These are phyloP conservation scores for Candida namnaoensis DNA, from an alignment of 805 yeast genomes.

Conservation along the genomic window DNA sequence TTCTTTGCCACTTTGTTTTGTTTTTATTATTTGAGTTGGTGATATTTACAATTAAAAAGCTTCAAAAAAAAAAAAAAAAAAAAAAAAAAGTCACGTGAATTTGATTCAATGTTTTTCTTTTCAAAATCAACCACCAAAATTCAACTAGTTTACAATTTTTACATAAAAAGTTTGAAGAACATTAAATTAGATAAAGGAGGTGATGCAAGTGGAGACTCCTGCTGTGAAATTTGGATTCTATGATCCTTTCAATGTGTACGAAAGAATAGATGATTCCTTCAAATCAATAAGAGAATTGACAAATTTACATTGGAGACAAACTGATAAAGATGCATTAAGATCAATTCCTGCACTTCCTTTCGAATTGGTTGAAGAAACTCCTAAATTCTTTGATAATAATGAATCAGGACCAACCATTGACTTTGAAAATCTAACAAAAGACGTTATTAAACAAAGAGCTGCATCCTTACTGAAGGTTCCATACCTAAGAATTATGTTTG, in stretches of 20 bases:
- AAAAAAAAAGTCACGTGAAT: neutral
- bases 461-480: constrained; percentile 23
- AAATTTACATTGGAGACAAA: constrained; percentile 61
- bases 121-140: too few relatives aligned
- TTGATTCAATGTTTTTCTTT: too few relatives aligned
- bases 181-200: neutral
- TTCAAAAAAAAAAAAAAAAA: neutral
- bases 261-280: constrained; percentile 34
- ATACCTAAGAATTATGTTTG: constrained; percentile 59
- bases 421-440: neutral
- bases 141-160: too few relatives aligned
- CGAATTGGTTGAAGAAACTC: constrained; percentile 48
- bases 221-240: constrained; percentile 43
- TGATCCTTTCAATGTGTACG: constrained; percentile 63
- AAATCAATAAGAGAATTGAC: constrained; percentile 43
- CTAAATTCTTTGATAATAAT: constrained; percentile 20
- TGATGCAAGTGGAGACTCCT: constrained; percentile 5
- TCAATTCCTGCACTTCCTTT: constrained; percentile 56
- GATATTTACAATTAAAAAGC: too few relatives aligned
- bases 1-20: too few relatives aligned
- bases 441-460: neutral
- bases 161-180: too few relatives aligned
- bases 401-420: neutral
- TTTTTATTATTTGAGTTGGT: too few relatives aligned
- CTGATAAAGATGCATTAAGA: constrained; percentile 42